Percentiles rank a stretch among this genome's conserved stretches.
Conservation (phyloP, 257 asterid species). For the Petunia axillaris region DNA sequence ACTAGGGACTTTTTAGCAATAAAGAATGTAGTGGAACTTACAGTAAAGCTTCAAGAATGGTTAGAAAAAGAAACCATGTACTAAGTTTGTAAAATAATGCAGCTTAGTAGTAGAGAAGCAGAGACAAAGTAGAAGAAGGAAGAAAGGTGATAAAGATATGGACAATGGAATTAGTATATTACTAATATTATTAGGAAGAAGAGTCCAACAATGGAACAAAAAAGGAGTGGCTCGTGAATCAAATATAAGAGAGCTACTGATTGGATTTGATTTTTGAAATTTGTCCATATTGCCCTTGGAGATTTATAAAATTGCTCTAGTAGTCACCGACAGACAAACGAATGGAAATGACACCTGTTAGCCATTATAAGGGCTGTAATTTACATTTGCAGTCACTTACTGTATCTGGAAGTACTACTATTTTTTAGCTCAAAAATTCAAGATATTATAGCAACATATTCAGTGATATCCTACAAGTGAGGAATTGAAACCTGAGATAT, state of each 20-base stretch:
- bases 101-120: not conserved
- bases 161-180: not conserved
- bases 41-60: slow-evolving; percentile 14
- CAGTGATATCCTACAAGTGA: too few relatives aligned
- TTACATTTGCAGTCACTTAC: too few relatives aligned
- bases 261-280: not conserved
- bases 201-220: slow-evolving; percentile 20
- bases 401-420: too few relatives aligned
- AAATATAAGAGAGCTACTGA: not conserved
- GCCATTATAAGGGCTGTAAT: too few relatives aligned
- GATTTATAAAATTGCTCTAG: not conserved
- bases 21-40: slow-evolving; percentile 3
- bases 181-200: not conserved
- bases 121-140: not conserved
- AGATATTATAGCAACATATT: too few relatives aligned
- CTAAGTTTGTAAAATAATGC: not conserved
- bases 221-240: not conserved
- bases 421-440: too few relatives aligned
- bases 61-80: not conserved
- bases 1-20: not conserved
- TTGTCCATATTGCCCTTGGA: slow-evolving; percentile 32
- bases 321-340: slow-evolving; percentile 37
- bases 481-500: too few relatives aligned
- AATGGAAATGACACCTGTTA: not conserved
- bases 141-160: slow-evolving; percentile 21